Evolutionary conservation across 805 yeast species (phyloP).

Genomic region (Lipomyces chichibuensis): DNA sequence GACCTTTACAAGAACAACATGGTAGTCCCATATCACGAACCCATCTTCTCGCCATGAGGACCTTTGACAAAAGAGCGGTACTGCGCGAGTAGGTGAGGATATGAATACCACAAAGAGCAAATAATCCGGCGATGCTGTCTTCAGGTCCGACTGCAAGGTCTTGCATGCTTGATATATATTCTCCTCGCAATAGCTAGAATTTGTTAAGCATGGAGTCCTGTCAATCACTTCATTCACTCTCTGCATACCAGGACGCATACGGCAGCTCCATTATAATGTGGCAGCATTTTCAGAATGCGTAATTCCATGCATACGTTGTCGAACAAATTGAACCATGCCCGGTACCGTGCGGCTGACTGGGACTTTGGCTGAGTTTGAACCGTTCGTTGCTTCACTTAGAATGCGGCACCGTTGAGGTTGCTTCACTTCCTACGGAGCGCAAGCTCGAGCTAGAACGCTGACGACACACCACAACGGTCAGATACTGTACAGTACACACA

Average conservation of each 20-base stretch:
- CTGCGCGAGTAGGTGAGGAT: slow-evolving; percentile 6
- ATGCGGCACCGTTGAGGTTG: too few species aligned
- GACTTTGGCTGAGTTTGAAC: too few species aligned
- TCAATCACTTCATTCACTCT: neutral
- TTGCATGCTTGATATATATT: slow-evolving; percentile 25
- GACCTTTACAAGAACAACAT: slow-evolving; percentile 14
- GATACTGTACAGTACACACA: neutral
- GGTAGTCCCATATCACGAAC: slow-evolving; percentile 29
- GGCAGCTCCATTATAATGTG: slow-evolving; percentile 10
- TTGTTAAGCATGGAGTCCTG: neutral
- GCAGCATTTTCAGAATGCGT: neutral
- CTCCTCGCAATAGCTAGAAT: slow-evolving; percentile 30
- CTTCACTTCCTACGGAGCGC: too few species aligned
- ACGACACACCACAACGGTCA: neutral
- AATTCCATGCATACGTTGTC: too few species aligned
- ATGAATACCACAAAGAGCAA: slow-evolving; percentile 16
- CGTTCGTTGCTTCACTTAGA: too few species aligned
- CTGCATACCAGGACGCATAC: slow-evolving; percentile 5
- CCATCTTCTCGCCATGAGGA: slow-evolving; percentile 2
- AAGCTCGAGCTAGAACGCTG: too few species aligned
- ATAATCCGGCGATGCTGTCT: neutral
- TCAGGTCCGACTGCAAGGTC: neutral
- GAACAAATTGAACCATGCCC: too few species aligned
- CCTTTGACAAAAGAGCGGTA: slow-evolving; percentile 16
- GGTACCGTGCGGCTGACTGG: too few species aligned